Evolutionary conservation across 768 basidiomycete genomes (phyloP).

Genomic region (Hygrophoropsis aurantiaca): DNA sequence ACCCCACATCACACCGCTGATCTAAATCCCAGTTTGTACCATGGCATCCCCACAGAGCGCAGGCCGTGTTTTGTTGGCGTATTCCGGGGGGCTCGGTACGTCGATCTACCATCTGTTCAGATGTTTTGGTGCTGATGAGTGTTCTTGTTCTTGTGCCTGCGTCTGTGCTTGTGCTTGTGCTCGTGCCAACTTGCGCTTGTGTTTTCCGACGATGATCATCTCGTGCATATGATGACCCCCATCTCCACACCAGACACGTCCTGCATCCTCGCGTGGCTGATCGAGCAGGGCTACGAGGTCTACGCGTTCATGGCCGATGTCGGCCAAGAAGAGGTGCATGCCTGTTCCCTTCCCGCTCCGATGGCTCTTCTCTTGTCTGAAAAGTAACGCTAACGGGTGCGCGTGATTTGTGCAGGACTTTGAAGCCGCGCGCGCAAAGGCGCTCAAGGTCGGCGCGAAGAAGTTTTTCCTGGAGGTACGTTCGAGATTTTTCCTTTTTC

Average conservation of each 20-base stretch:
- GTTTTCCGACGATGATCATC: neutral
- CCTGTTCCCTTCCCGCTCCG: neutral
- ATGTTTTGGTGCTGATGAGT: neutral
- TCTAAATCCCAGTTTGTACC: no score
- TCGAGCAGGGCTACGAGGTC: conserved; percentile 97
- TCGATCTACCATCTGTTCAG: conserved; percentile 9
- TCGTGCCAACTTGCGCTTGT: no score
- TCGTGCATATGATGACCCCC: no score
- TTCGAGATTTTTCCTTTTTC: neutral
- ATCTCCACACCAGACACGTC: conserved; percentile 99
- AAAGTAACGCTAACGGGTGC: neutral
- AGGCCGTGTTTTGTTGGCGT: conserved; percentile 93
- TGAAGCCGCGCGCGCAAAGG: conserved; percentile 86
- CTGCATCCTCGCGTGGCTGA: conserved; percentile 98
- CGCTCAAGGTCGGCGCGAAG: conserved; percentile 88
- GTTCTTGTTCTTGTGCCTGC: conserved; percentile 3
- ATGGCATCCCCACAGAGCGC: conserved; percentile 29
- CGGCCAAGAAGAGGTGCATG: conserved; percentile 79
- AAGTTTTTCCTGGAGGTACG: conserved; percentile 89
- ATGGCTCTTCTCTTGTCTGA: no score
- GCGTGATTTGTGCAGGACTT: conserved; percentile 68
- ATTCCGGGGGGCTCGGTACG: conserved; percentile 96
- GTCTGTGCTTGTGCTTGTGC: no score
- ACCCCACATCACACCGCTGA: no score
- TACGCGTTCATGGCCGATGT: conserved; percentile 97